Base-by-base conservation (phyloP, 2,329 filamentous ascomycete genomes). In the Cytospora chrysosperma region DNA sequence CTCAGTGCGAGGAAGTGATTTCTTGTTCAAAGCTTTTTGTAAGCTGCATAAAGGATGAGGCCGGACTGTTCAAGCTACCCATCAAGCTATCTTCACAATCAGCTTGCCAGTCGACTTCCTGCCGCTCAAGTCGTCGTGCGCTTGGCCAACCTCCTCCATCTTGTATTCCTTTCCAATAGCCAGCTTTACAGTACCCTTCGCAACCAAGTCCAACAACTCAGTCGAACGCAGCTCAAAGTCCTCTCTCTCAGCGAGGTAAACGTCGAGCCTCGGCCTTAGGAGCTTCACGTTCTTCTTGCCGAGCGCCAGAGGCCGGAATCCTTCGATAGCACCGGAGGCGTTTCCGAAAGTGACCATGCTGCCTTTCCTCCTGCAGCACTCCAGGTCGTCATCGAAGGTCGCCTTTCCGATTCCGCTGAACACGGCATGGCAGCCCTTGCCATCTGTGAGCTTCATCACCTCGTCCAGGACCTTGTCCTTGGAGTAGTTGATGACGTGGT, bases 321-420 rank as follows among this genome's bases (percentile, higher is more conserved):
- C 86, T 43, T 85, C 84, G 13, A 90, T 85, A 1, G 86, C 81
- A 5, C 88, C 88, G 1, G 67, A 69, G 0, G 86, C 85, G 76
- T 90, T 90, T 6, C 88, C 88, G 75, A 88, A 90, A 67, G 81
- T 86, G 26, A 88, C 80, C 74, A 90, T 78, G 1, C 81, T 86
- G 5, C 88, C 88, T 75, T 90, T 90, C 55, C 37, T 56, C 52
- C 62, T 56, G 53, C 55, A 59, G 40, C 62, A 65, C 66, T 88
- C 84, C 68, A 91, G 72, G 67, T 67, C 65, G 26, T 67, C 62
- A 26, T 67, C 61, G 52, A 67, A 67, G 0, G 93, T 97, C 54
- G 83, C 82, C 78, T 92, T 90, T 12, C 93, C 93, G 6, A 96
- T 90, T 12, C 91, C 90, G 73, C 96, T 92, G 72, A 92, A 95